Evolutionary conservation across 306 rosid species (phyloP), one percentile per base, ranked within the genome.

Genomic region (Abrus pulchellus): DNA sequence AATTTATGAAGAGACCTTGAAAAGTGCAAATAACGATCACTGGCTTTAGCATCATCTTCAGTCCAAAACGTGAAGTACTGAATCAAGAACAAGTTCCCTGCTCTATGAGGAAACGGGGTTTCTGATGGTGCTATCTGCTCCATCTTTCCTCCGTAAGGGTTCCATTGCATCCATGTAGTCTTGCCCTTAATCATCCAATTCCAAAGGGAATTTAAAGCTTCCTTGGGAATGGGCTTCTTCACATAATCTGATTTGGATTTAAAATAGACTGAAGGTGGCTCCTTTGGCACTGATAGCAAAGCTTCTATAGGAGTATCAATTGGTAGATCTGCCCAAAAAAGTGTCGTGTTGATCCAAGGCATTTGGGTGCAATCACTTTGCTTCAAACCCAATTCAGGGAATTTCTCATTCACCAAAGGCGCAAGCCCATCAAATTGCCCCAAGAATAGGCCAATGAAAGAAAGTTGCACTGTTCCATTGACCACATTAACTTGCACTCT

Each of bases 351-450:
- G 0, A 88, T 47, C 92, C 90, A 90, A 10, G 82, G 87, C 85
- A 83, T 80, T 70, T 78, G 82, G 0, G 0, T 9, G n/a, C 86
- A 88, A 13, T 88, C 86, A 40, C 76, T 79, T 55, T 45, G 5
- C 28, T 68, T 55, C 65, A 92, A 59, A 32, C 88, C 90, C 30
- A 90, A 44, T 68, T 86, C 87, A 4, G 94, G 94, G 34, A 92
- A 90, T 1, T 44, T 33, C 62, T 82, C 6, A 0, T 4, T 71
- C 59, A 88, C 9, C 72, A 86, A 61, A 6, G 76, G 32, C 1
- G 83, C 5, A 5, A 92, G 85, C 10, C 30, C 62, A 1, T 82
- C 68, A 2, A 20, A 68, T 9, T 48, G 33, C 9, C 97, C 97
- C 29, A 80, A 52, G 14, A 80, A 83, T 30, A 71, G 34, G 0